phyloP scores from a whole-genome alignment of 208 protist genomes.

The Acanthamoeba castellanii region DNA sequence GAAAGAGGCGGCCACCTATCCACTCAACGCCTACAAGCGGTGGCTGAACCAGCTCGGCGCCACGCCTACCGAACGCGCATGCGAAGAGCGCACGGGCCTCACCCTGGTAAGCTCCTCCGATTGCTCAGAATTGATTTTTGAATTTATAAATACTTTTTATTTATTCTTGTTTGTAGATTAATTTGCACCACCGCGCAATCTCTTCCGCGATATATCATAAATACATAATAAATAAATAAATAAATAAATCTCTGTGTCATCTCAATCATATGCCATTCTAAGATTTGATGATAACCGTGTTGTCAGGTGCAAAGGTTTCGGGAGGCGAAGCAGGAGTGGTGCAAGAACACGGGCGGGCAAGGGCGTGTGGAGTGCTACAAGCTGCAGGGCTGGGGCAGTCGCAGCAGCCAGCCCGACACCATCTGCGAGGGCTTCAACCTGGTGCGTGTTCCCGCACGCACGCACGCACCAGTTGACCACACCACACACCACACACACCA shows the following conservation, averaged over 20 bases:
- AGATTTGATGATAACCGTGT: too few relatives aligned
- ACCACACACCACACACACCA: background rate
- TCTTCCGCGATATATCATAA: background rate
- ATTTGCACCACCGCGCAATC: too few relatives aligned
- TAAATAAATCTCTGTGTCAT: too few relatives aligned
- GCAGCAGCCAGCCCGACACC: background rate
- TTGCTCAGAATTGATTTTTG: background rate
- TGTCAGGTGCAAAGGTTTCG: conserved; percentile 24
- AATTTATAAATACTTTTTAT: background rate
- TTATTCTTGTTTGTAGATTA: too few relatives aligned
- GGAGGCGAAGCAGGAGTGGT: background rate
- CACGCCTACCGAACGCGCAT: background rate
- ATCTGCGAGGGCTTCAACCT: conserved; percentile 32
- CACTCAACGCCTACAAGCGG: background rate
- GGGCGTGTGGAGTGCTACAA: conserved; percentile 15
- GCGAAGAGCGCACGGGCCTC: conserved; percentile 17
- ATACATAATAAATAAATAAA: background rate
- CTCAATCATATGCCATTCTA: too few relatives aligned
- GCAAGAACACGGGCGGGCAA: background rate
- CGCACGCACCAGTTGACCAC: background rate
- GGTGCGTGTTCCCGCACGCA: background rate
- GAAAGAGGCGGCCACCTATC: background rate
- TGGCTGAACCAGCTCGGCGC: background rate
- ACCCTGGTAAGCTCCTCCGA: background rate
- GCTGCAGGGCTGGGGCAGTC: conserved; percentile 7